Conservation (phyloP, 345 rosid species). For the Toxicodendron radicans region DNA sequence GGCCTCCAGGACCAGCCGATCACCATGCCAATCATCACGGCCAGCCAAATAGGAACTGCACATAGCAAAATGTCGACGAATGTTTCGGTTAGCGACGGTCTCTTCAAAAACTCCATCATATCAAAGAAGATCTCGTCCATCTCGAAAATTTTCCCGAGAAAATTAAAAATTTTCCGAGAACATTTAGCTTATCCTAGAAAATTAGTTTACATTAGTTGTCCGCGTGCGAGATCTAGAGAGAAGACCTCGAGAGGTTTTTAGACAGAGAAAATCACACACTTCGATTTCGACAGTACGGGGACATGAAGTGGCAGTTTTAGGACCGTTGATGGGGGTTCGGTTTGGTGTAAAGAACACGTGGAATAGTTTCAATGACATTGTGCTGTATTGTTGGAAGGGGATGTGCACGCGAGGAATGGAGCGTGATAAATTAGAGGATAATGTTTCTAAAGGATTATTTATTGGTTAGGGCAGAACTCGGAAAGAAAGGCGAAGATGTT, state of each 20-base stretch:
- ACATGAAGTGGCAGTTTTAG: slow-evolving; percentile 35
- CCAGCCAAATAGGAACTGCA: slow-evolving; percentile 96
- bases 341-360: background rate
- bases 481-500: no score
- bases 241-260: background rate
- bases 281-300: background rate
- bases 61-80: slow-evolving; percentile 88
- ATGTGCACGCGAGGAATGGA: background rate
- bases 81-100: slow-evolving; percentile 74
- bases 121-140: slow-evolving; percentile 73
- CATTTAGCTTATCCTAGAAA: background rate
- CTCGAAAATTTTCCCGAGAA: slow-evolving; percentile 1
- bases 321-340: slow-evolving; percentile 13
- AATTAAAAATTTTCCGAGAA: slow-evolving; percentile 6
- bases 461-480: no score
- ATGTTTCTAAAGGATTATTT: background rate
- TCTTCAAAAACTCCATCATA: slow-evolving; percentile 58
- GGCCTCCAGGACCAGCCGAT: slow-evolving; percentile 99
- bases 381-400: background rate
- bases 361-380: background rate
- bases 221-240: background rate
- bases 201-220: background rate
- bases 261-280: slow-evolving; percentile 16
- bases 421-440: slow-evolving; percentile 6
- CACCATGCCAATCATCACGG: slow-evolving; percentile 91